A percentile compares a stretch with the other conserved stretches of the same genome.
These are phyloP conservation scores for Scheffersomyces stipitis DNA, from an alignment of 805 yeast species.

Conservation along the genomic window DNA sequence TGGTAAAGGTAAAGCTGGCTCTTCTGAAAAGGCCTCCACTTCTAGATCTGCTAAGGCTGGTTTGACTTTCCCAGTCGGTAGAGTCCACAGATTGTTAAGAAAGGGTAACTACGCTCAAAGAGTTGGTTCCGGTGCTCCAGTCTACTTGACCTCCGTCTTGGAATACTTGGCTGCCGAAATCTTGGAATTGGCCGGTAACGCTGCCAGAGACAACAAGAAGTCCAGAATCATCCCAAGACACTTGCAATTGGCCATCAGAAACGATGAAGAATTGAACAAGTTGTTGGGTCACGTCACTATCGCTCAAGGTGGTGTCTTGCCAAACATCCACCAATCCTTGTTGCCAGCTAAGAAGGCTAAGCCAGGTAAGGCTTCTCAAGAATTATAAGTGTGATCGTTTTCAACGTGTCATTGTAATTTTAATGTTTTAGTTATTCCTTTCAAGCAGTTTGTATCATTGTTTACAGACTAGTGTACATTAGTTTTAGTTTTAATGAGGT, in stretches of 20 bases:
- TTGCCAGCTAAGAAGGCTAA: conserved; percentile 54
- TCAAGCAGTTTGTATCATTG: neutral
- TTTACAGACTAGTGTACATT: conserved; percentile 17
- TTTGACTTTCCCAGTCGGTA: conserved; percentile 51
- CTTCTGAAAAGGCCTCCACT: conserved; percentile 48
- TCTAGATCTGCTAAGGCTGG: conserved; percentile 52
- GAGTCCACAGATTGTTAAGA: conserved; percentile 52
- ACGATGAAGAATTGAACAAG: conserved; percentile 52
- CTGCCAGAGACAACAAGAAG: conserved; percentile 81
- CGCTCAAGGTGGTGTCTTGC: conserved; percentile 55
- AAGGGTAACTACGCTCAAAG: conserved; percentile 53
- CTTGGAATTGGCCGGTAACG: conserved; percentile 53
- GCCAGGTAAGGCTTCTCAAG: conserved; percentile 54
- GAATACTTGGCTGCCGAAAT: conserved; percentile 52
- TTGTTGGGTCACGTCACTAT: conserved; percentile 63
- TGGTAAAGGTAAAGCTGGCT: conserved; percentile 42
- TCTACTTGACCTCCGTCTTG: conserved; percentile 49
- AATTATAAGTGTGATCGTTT: conserved; percentile 38
- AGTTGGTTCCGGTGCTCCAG: conserved; percentile 55
- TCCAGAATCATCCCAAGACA: conserved; percentile 61
- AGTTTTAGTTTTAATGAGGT: conserved; percentile 13
- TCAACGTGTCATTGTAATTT: conserved; percentile 4
- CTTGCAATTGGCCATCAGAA: conserved; percentile 53
- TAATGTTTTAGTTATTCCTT: conserved; percentile 9
- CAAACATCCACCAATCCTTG: conserved; percentile 50